phyloP scores from a whole-genome alignment of 495 filamentous ascomycete species.

The Tuber brumale region DNA sequence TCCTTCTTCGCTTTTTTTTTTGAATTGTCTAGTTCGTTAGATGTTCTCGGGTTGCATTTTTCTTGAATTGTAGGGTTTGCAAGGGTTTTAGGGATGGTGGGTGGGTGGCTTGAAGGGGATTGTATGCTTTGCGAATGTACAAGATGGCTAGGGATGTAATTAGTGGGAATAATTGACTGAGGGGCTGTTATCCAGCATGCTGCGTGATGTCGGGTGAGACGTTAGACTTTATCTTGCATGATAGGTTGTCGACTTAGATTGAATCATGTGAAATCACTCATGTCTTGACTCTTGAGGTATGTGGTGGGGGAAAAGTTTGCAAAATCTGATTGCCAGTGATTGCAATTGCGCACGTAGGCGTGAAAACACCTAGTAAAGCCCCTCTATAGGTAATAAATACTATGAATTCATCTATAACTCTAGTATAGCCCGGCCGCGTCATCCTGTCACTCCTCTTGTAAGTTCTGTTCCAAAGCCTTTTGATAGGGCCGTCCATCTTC shows the following conservation, averaged over 20 bases:
- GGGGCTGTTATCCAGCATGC: not conserved
- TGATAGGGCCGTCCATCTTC: not conserved
- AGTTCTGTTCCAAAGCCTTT: not conserved
- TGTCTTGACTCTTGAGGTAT: not conserved
- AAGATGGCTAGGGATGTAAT: not conserved
- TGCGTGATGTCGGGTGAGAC: not conserved
- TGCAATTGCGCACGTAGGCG: not conserved
- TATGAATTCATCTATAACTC: not conserved
- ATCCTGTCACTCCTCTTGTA: not conserved
- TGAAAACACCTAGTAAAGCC: not conserved
- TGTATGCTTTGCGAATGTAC: not conserved
- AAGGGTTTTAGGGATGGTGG: not conserved
- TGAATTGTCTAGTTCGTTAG: constrained; percentile 2
- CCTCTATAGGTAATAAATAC: not conserved
- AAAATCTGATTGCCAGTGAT: not conserved
- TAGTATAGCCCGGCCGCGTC: not conserved
- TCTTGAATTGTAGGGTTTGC: not conserved
- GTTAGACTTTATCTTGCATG: not conserved
- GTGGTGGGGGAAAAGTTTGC: not conserved
- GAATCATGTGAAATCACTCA: not conserved
- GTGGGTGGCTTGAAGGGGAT: not conserved
- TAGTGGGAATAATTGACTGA: not conserved
- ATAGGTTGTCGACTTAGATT: not conserved
- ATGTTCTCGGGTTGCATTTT: not conserved
- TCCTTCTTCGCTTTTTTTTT: not conserved